A percentile compares a stretch with the other conserved stretches of the same genome.
Conservation (phyloP, 495 filamentous ascomycete species). For the Penicillium robsamsonii region DNA sequence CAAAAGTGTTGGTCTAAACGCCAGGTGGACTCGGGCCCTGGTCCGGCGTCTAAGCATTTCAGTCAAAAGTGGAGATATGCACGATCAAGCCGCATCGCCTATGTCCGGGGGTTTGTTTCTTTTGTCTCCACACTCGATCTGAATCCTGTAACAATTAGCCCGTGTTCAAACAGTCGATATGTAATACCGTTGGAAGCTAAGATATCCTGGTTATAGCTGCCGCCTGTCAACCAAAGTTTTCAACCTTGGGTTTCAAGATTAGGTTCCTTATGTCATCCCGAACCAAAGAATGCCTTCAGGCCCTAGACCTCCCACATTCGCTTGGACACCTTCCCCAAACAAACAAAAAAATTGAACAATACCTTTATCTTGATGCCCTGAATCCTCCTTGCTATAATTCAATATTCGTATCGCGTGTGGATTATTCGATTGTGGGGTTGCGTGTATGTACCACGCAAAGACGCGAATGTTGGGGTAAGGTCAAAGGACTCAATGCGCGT, state of each 20-base stretch:
- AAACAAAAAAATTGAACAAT: neutral
- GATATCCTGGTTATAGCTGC: neutral
- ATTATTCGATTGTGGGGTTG: neutral
- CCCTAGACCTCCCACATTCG: conserved; percentile 1
- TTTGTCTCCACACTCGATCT: conserved; percentile 6
- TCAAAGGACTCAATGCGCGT: neutral
- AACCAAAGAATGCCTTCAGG: conserved; percentile 8
- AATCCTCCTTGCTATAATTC: neutral
- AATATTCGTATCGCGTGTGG: neutral
- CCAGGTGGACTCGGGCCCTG: conserved; percentile 40
- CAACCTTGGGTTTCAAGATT: neutral
- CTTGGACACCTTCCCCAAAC: neutral
- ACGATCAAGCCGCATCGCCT: conserved; percentile 14
- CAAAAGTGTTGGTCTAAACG: conserved; percentile 23
- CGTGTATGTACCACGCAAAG: neutral
- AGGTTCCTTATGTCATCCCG: conserved; percentile 19
- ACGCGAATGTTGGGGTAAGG: neutral
- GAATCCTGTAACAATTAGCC: neutral
- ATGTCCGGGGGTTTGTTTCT: neutral
- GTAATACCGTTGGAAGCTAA: too few species aligned
- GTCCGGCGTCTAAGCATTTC: conserved; percentile 32
- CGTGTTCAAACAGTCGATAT: neutral
- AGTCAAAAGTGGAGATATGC: conserved; percentile 14
- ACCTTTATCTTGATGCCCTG: neutral
- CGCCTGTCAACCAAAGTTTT: conserved; percentile 2